Evolutionary conservation across 2,329 filamentous ascomycete species (phyloP).

Genomic region (Cordyceps farinosa): DNA sequence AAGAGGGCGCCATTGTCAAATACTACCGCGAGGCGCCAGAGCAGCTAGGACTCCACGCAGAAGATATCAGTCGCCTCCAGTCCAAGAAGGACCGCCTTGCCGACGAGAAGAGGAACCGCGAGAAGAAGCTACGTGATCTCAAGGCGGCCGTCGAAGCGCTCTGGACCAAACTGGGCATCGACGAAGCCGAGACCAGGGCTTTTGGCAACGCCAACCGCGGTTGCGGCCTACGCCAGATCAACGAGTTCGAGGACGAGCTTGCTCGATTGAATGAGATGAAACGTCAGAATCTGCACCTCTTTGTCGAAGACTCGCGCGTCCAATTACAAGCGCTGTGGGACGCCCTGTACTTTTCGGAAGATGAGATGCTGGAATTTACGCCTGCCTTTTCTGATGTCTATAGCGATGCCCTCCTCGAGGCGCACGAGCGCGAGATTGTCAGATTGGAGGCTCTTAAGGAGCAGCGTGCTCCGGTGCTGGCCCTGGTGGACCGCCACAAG

Average conservation of each 20-base stretch:
- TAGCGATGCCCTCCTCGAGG: constrained; percentile 89
- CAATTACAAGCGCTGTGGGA: constrained; percentile 96
- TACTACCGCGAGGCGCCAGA: constrained; percentile 87
- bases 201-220: constrained; percentile 88
- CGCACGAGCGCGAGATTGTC: constrained; percentile 86
- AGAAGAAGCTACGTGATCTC: constrained; percentile 73
- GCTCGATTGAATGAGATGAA: constrained; percentile 85
- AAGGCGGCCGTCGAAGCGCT: constrained; percentile 74
- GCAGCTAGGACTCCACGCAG: constrained; percentile 86
- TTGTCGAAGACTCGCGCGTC: constrained; percentile 89
- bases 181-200: constrained; percentile 75
- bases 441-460: constrained; percentile 79
- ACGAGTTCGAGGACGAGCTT: constrained; percentile 93
- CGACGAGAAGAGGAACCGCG: constrained; percentile 83
- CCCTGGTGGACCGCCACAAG: constrained; percentile 79
- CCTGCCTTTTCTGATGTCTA: constrained; percentile 97
- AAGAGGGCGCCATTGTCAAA: constrained; percentile 82
- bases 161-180: constrained; percentile 84
- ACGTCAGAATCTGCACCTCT: constrained; percentile 88
- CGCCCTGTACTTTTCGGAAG: constrained; percentile 86
- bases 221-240: constrained; percentile 86
- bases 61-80: constrained; percentile 72
- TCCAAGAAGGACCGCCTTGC: constrained; percentile 75
- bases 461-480: constrained; percentile 79
- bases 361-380: constrained; percentile 98